phyloP scores from a whole-genome alignment of 169 alveolate genomes.

The Babesia caballi region DNA sequence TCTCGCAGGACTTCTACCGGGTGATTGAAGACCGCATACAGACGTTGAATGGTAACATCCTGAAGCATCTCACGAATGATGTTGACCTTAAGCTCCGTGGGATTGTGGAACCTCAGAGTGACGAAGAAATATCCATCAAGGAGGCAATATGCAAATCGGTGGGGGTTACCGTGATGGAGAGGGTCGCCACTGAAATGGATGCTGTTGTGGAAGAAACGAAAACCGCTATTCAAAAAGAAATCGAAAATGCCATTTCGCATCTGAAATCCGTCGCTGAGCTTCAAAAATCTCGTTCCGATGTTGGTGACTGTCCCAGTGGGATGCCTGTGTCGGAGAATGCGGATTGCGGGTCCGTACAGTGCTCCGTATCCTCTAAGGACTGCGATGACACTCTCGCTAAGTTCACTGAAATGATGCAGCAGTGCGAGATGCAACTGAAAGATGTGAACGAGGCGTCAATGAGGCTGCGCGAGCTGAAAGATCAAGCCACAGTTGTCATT shows the following conservation, averaged over 20 bases:
- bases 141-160: background rate
- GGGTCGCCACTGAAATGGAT: background rate
- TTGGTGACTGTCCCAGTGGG: background rate
- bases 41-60: background rate
- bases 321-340: background rate
- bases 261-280: background rate
- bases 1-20: constrained; percentile 21
- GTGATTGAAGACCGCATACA: constrained; percentile 13
- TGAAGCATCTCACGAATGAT: constrained; percentile 19
- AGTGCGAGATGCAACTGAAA: background rate
- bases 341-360: background rate
- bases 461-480: background rate
- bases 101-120: background rate
- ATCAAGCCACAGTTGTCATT: background rate
- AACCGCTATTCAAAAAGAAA: background rate
- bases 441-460: background rate
- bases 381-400: background rate
- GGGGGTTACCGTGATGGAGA: background rate
- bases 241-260: background rate
- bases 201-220: background rate
- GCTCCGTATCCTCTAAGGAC: background rate
- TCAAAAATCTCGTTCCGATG: background rate
- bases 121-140: background rate
- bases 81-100: constrained; percentile 28
- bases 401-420: background rate